Evolutionary conservation across 306 rosid species (phyloP).

Genomic region (Acacia melanoxylon): DNA sequence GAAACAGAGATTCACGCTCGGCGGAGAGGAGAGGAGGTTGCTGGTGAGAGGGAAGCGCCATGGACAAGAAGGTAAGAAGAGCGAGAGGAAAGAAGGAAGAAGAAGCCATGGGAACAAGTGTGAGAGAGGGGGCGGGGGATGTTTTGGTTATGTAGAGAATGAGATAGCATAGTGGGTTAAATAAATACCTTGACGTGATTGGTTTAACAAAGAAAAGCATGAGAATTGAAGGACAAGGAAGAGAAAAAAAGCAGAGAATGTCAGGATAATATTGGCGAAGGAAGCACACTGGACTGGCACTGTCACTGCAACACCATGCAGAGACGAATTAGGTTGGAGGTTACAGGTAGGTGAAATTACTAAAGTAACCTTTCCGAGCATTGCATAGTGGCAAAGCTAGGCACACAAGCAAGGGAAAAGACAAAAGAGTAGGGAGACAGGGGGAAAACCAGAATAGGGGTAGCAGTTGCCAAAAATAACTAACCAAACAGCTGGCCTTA

Average conservation of each 20-base stretch:
- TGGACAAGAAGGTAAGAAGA: constrained; percentile 11
- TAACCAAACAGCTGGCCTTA: neutral
- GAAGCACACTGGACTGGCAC: neutral
- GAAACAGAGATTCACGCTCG: constrained; percentile 54
- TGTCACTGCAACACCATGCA: neutral
- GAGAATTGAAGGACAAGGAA: neutral
- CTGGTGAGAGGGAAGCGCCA: constrained; percentile 33
- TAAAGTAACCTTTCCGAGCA: neutral
- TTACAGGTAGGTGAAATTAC: neutral
- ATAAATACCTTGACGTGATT: neutral
- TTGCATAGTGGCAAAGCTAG: neutral
- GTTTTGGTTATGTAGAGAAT: neutral
- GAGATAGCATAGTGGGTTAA: neutral
- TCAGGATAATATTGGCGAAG: neutral
- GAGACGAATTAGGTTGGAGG: neutral
- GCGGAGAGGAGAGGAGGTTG: constrained; percentile 43
- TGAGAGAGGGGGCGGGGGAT: neutral
- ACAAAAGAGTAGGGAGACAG: neutral
- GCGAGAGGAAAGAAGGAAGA: neutral
- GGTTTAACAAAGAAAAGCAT: neutral
- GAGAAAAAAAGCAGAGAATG: constrained; percentile 7
- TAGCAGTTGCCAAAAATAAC: constrained; percentile 19
- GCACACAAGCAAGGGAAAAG: neutral
- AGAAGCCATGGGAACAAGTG: constrained; percentile 36
- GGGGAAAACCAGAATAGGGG: neutral